These are phyloP conservation scores for Umbelopsis isabellina DNA, from an alignment of 192 early-diverging fungal genomes.

Conservation along the genomic window DNA sequence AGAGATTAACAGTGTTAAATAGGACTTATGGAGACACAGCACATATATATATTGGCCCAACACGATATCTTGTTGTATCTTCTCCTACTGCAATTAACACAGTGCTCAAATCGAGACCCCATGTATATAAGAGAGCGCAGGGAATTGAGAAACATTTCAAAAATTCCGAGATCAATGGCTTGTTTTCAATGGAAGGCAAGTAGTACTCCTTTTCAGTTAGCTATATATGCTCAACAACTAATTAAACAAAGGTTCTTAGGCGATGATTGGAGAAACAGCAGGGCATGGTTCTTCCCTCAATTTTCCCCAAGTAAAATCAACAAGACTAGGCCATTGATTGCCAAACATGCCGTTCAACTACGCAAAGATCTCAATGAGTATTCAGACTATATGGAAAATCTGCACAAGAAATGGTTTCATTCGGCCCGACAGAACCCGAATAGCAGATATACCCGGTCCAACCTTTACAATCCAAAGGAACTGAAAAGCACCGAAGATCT, in stretches of 20 bases:
- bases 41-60: neutral
- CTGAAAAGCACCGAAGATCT: neutral
- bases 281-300: conserved; percentile 9
- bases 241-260: neutral
- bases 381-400: neutral
- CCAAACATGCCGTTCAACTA: neutral
- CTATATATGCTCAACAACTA: too few relatives aligned
- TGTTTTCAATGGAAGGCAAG: conserved; percentile 21
- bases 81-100: neutral
- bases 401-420: conserved; percentile 15
- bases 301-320: conserved; percentile 19
- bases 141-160: neutral
- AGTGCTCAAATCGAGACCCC: conserved; percentile 1
- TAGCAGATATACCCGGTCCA: neutral
- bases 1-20: neutral
- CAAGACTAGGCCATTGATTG: conserved; percentile 1
- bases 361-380: neutral
- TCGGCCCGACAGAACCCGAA: neutral
- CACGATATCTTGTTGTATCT: neutral
- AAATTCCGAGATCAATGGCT: neutral
- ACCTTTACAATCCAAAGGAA: conserved; percentile 14
- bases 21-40: conserved; percentile 18
- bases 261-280: conserved; percentile 4
- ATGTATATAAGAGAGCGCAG: neutral
- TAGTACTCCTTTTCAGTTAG: neutral